Base-by-base conservation (phyloP, 108 stramenopile genomes). In the Skeletonema costatum region DNA sequence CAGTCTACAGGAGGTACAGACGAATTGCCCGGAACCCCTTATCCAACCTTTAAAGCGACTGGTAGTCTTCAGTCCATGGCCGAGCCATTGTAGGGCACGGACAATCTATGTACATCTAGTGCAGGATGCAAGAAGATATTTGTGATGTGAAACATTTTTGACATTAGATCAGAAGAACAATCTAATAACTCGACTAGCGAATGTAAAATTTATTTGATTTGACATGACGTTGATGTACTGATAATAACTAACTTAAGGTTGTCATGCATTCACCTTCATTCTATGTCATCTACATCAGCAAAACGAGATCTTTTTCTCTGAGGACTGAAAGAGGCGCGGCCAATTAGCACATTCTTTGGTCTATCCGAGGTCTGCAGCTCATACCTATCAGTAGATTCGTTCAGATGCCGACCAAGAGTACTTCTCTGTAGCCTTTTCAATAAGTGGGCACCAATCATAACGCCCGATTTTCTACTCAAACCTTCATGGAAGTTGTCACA, bases 401-500 rank as follows among this genome's bases (percentile, higher is more conserved):
- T 68, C 62, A 64, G 25, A 10, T 25, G 35, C 60, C 39, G 59
- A 73, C 85, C 87, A 13, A 73, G 38, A 59, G 71, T 75, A 25
- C 89, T 89, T 13, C 70, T 64, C 50, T 88, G 67, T 8, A 93
- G 30, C 53, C 89, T 78, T 46, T 79, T 58, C 12, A 93, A 44
- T 68, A 93, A 66, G 68, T 88, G 78, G 44, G 82, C 87, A 9
- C 77, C 92, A 41, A 93, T 87, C 1, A 58, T 60, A 16, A 91
- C 50, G 25, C 77, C 92, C 46, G 88, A 80, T 10, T 25, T 50
- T 3, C 87, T 76, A 12, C 74, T 86, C 14, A 90, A 60, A 44
- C 79, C 68, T 31, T 83, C 70, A 29, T 96, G 91, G 65, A 96
- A 96, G 62, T 91, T 92, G 46, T 90, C 84, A 35, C 94, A 96